A percentile compares a stretch with the other conserved stretches of the same genome.
phyloP scores from a whole-genome alignment of 768 basidiomycete species.

The Strobilomyces echinocephalus region DNA sequence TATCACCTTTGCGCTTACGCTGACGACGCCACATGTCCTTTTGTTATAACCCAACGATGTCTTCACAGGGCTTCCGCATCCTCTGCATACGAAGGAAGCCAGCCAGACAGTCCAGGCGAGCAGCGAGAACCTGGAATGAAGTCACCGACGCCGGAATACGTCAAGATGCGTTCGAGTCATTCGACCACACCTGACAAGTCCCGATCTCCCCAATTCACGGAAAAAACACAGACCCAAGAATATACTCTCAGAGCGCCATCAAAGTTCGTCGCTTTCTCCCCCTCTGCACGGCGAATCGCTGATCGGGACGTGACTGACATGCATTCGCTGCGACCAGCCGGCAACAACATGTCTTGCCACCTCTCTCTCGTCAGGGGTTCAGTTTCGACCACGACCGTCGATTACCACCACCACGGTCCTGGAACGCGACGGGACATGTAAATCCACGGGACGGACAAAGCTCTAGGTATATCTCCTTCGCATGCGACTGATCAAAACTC shows the following conservation, averaged over 20 bases:
- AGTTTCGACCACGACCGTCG: constrained; percentile 33
- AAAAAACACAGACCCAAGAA: constrained; percentile 19
- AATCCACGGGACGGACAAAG: constrained; percentile 20
- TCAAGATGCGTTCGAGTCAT: constrained; percentile 19
- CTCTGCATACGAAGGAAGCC: constrained; percentile 20
- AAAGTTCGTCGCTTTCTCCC: constrained; percentile 23
- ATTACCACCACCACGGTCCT: constrained; percentile 30
- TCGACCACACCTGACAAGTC: constrained; percentile 13
- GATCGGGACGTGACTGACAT: constrained; percentile 23
- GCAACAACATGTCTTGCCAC: constrained; percentile 32
- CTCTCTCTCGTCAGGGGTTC: constrained; percentile 29
- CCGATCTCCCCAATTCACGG: constrained; percentile 18
- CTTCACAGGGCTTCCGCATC: constrained; percentile 30
- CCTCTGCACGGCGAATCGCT: constrained; percentile 12
- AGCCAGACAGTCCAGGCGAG: constrained; percentile 10
- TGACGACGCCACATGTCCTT: constrained; percentile 32
- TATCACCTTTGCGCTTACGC: constrained; percentile 21
- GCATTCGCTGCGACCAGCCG: constrained; percentile 27
- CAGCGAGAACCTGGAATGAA: constrained; percentile 13
- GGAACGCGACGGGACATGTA: constrained; percentile 22
- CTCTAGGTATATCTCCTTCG: constrained; percentile 23
- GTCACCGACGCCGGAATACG: constrained; percentile 20
- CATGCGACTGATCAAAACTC: constrained; percentile 13
- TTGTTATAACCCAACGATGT: constrained; percentile 16
- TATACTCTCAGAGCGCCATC: constrained; percentile 20